Base-by-base conservation (phyloP, 176 grass and related monocot genomes). In the Elymus sibiricus region DNA sequence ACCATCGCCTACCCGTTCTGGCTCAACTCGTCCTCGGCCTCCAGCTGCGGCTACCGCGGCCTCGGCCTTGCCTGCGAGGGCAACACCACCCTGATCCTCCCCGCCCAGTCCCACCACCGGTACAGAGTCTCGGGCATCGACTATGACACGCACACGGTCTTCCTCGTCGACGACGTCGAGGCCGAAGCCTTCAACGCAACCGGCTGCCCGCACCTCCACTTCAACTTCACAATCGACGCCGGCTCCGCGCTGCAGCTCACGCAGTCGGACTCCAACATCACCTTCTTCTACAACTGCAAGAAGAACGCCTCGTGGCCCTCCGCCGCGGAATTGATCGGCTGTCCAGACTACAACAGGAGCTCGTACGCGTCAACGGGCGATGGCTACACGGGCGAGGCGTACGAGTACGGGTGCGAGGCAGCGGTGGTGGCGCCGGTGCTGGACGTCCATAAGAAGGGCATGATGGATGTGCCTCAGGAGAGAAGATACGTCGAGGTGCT, bases 1-100 rank as follows among this genome's bases (percentile, higher is more conserved):
- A n/a, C 22, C 61, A 49, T 94, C 69, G 1, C 53, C 22, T 97
- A 95, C 77, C 95, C 95, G 9, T 93, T 97, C 87, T 84, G 56
- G 61, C 70, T 92, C 22, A 11, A 72, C 61, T 27, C 37, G 17
- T 28, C 67, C 0, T 38, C 84, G 0, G 0, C 10, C 2, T 1
- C 56, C 27, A 26, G 3, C 34, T 93, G 90, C 16, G 82, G 89
- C 58, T 93, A 91, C 85, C 79, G 46, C 1, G 87, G 81, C 44
- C 77, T 97, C 61, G 47, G 22, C 64, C 89, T 97, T 3, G 7
- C 60, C 65, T 97, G 95, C 92, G 11, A 89, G 13, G 0, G 13
- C 32, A 29, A 84, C 22, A 5, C 59, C 12, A 82, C 22, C 0
- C 78, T 92, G 15, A 29, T 94, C 67, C 81, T 95, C 81, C n/a